Conservation (phyloP, 345 rosid genomes). For the Citrus inodora region DNA sequence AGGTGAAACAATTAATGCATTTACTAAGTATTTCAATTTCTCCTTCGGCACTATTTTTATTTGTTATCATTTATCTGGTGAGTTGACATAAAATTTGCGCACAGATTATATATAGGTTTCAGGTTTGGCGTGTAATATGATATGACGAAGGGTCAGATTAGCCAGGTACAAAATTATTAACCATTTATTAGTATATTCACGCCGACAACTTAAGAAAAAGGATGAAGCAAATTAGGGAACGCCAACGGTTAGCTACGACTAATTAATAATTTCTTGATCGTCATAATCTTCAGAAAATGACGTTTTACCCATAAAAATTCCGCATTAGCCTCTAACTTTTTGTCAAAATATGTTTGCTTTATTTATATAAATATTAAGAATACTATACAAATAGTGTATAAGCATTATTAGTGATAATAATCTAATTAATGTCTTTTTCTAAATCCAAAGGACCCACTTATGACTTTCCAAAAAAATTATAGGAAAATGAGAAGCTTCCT, state of each 20-base stretch:
- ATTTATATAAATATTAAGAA: too few relatives aligned
- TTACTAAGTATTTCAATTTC: too few relatives aligned
- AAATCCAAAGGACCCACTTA: too few relatives aligned
- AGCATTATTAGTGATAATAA: too few relatives aligned
- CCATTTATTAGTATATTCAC: not conserved
- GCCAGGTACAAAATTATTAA: slow-evolving; percentile 3
- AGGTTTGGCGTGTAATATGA: not conserved
- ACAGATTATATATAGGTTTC: too few relatives aligned
- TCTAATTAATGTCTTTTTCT: too few relatives aligned
- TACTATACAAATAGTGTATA: too few relatives aligned
- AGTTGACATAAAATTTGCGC: not conserved
- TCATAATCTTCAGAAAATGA: slow-evolving; percentile 38
- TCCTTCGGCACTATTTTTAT: not conserved
- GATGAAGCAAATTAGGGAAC: slow-evolving; percentile 14
- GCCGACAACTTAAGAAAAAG: slow-evolving; percentile 14
- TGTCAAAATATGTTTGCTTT: slow-evolving; percentile 21
- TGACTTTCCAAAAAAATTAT: too few relatives aligned
- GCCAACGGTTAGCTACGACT: slow-evolving; percentile 31
- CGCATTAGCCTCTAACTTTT: slow-evolving; percentile 16
- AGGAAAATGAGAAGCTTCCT: too few relatives aligned
- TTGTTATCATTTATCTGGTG: not conserved
- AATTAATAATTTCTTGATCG: not conserved
- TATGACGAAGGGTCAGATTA: not conserved
- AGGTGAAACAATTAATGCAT: not conserved
- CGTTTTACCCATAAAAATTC: slow-evolving; percentile 30